A percentile compares a stretch with the other conserved stretches of the same genome.
phyloP scores from a whole-genome alignment of 2,329 filamentous ascomycete genomes.

The Chrysosporium keratinophilum region DNA sequence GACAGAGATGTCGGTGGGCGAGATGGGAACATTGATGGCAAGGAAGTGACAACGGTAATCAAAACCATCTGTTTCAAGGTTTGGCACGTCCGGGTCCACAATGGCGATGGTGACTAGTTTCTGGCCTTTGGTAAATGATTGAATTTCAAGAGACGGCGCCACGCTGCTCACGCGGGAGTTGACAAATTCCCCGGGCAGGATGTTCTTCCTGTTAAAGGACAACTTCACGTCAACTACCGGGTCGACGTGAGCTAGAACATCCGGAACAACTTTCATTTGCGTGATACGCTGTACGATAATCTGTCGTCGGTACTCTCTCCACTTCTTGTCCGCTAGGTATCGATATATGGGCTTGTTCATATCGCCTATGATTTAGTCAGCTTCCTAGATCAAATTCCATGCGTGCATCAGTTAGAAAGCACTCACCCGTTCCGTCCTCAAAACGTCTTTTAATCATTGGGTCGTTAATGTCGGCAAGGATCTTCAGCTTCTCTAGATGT shows the following conservation, averaged over 20 bases:
- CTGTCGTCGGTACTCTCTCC: slow-evolving; percentile 70
- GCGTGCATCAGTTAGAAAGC: background rate
- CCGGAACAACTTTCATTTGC: slow-evolving; percentile 79
- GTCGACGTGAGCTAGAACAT: slow-evolving; percentile 71
- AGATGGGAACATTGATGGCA: slow-evolving; percentile 61
- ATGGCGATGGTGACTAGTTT: slow-evolving; percentile 76
- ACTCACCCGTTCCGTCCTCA: slow-evolving; percentile 76
- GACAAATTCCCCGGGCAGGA: slow-evolving; percentile 69
- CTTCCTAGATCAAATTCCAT: slow-evolving; percentile 18
- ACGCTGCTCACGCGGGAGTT: slow-evolving; percentile 62
- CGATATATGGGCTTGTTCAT: slow-evolving; percentile 97
- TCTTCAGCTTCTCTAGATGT: slow-evolving; percentile 69
- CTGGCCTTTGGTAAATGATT: slow-evolving; percentile 71
- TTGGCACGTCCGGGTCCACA: slow-evolving; percentile 82
- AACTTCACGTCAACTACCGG: slow-evolving; percentile 71
- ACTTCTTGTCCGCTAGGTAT: slow-evolving; percentile 74
- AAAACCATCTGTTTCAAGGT: slow-evolving; percentile 64
- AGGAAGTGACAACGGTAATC: slow-evolving; percentile 77
- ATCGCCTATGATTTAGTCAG: slow-evolving; percentile 51
- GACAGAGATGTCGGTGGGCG: slow-evolving; percentile 50
- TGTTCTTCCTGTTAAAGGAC: slow-evolving; percentile 60
- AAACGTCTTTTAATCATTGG: slow-evolving; percentile 86
- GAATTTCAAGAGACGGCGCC: slow-evolving; percentile 66
- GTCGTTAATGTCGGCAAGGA: slow-evolving; percentile 89
- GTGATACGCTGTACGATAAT: slow-evolving; percentile 74